phyloP scores from a whole-genome alignment of 2,329 filamentous ascomycete genomes.

The Trichoderma oligosporum region DNA sequence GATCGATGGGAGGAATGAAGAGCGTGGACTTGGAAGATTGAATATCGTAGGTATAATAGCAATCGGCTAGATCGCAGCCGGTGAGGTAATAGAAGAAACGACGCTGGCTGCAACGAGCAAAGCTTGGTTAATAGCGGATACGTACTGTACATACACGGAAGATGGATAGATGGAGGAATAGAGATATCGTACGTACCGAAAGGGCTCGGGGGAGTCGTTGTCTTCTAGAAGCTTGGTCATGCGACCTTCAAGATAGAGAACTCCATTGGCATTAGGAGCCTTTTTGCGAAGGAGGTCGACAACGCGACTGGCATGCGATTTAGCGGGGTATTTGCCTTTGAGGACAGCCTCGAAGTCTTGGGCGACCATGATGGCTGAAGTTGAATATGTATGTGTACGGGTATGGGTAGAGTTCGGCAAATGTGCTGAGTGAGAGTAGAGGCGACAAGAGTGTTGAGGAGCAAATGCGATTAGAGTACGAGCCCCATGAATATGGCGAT shows the following conservation, averaged over 20 bases:
- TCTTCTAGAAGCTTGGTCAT: slow-evolving; percentile 81
- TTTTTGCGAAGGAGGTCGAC: slow-evolving; percentile 70
- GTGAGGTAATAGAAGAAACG: slow-evolving; percentile 94
- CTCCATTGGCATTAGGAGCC: slow-evolving; percentile 59
- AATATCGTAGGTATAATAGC: slow-evolving; percentile 77
- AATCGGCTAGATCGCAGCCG: slow-evolving; percentile 76
- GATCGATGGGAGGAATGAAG: slow-evolving; percentile 84
- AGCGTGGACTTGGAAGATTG: slow-evolving; percentile 69
- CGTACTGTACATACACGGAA: too few relatives aligned
- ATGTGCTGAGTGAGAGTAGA: not conserved
- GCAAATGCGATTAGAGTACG: not conserved
- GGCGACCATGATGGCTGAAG: slow-evolving; percentile 32
- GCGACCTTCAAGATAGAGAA: slow-evolving; percentile 86
- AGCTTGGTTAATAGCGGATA: not conserved
- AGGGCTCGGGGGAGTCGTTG: slow-evolving; percentile 77
- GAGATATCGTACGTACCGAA: slow-evolving; percentile 53
- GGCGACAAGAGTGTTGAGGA: not conserved
- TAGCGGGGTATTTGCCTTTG: slow-evolving; percentile 72
- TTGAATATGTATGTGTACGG: too few relatives aligned
- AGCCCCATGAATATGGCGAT: not conserved
- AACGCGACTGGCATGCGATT: slow-evolving; percentile 81
- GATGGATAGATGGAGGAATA: not conserved
- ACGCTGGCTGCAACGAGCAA: slow-evolving; percentile 61
- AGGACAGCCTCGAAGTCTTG: slow-evolving; percentile 51
- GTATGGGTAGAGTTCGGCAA: too few relatives aligned